Evolutionary conservation across 2,329 filamentous ascomycete species (phyloP), one percentile per base, ranked within the genome.

Genomic region (Pseudocercospora pini-densiflorae): DNA sequence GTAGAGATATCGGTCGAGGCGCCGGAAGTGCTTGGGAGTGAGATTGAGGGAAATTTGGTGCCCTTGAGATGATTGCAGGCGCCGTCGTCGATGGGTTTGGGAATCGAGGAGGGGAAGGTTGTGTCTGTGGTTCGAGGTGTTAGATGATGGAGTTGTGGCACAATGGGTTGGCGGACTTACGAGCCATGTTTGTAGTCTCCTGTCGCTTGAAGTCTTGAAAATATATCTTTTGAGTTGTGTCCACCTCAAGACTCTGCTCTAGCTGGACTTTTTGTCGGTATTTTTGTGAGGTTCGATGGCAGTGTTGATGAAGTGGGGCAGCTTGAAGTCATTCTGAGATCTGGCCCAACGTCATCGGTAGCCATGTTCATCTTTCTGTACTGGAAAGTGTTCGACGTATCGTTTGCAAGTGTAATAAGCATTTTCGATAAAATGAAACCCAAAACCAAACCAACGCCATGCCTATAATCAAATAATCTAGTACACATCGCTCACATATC

Each of bases 31-130:
- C 76, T 73, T 7, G 73, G 71, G 9, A 81, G 70, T 4, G 72
- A 65, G 43, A 80, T 60, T n/a, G 76, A 74, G 6, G 79, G 76
- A n/a, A 78, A 70, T 1, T 6, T 55, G 10, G 62, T 68, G 62
- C 70, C 71, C 9, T 67, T 59, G 9, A 82, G 73, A 63, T 83
- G 79, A 60, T 79, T 64, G 71, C 77, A 79, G 49, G 79, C 77
- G 49, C 79, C 79, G 64, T 83, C 80, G 69, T 82, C 79, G 57
- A 74, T 63, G 16, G 80, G 80, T 27, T 76, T 68, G 23, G 80
- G 79, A 16, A 81, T 69, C 66, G 77, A 73, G 36, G 70, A 62
- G 3, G 79, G 79, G 47, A 80, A 74, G 5, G 69, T 65, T 24
- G 64, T 67, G 63, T 69, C 68, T 70, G 45, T 19, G 8, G 12